phyloP scores from a whole-genome alignment of 2,329 filamentous ascomycete species.

The Ascochyta koolunga region DNA sequence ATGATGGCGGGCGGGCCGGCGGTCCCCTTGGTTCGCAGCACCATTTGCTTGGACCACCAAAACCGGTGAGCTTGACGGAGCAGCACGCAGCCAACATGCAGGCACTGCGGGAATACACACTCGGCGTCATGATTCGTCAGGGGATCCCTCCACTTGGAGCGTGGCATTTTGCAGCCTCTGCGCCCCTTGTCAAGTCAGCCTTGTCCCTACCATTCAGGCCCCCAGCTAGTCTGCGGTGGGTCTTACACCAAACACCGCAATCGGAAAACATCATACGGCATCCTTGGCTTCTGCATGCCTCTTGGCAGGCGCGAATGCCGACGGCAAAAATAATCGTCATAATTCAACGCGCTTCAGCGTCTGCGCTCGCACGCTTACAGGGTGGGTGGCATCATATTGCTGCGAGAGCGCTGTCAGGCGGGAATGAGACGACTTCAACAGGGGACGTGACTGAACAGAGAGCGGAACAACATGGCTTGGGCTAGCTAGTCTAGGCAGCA shows the following conservation, averaged over 20 bases:
- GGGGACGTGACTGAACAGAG: conserved; percentile 5
- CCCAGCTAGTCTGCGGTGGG: conserved; percentile 39
- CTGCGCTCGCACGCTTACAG: not conserved
- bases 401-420: conserved; percentile 2
- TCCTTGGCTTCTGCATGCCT: conserved; percentile 5
- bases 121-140: conserved; percentile 16
- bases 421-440: not conserved
- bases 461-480: conserved; percentile 14
- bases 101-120: conserved; percentile 12
- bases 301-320: conserved; percentile 1
- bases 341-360: not conserved
- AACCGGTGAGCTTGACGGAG: conserved; percentile 22
- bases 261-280: conserved; percentile 8
- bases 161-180: conserved; percentile 17
- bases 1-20: conserved; percentile 17
- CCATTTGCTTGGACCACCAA: conserved; percentile 15
- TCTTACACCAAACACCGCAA: conserved; percentile 31
- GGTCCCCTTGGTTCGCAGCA: conserved; percentile 21
- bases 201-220: conserved; percentile 38
- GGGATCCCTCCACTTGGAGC: conserved; percentile 7
- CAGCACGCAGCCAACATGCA: conserved; percentile 19
- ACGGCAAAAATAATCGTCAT: not conserved
- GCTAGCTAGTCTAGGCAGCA: conserved; percentile 34
- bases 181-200: conserved; percentile 38
- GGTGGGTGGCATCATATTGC: conserved; percentile 1